Percentiles rank a stretch among this genome's conserved stretches.
These are phyloP conservation scores for Trichomonascaceae sp. DNA, from an alignment of 1,139 yeast species.

Conservation along the genomic window DNA sequence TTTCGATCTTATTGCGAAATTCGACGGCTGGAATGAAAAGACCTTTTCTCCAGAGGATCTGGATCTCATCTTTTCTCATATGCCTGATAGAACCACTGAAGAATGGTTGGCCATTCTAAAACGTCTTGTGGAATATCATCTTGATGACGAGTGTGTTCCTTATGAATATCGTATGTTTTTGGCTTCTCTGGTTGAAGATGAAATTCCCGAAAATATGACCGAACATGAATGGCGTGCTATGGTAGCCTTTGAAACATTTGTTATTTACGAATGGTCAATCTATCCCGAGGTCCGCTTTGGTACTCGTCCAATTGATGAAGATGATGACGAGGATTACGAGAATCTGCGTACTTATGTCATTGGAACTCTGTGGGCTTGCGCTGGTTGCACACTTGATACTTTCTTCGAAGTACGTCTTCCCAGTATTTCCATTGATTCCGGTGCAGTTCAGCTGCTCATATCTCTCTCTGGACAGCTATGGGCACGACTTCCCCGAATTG, in stretches of 20 bases:
- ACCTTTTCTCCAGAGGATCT: neutral
- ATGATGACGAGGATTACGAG: conserved; percentile 43
- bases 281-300: conserved; percentile 62
- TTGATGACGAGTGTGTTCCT: conserved; percentile 47
- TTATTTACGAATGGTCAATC: conserved; percentile 43
- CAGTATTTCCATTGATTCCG: conserved; percentile 39
- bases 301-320: conserved; percentile 48
- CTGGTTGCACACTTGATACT: conserved; percentile 53
- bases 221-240: conserved; percentile 31
- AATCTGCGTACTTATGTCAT: conserved; percentile 52
- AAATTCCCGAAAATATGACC: conserved; percentile 8
- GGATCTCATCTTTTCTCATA: neutral
- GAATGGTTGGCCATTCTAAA: conserved; percentile 30
- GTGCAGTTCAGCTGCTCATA: conserved; percentile 52
- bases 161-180: conserved; percentile 32
- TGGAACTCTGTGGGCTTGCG: conserved; percentile 50
- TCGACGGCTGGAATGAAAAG: neutral
- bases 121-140: conserved; percentile 37
- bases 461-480: conserved; percentile 48
- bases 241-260: conserved; percentile 38
- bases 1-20: neutral
- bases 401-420: conserved; percentile 56
- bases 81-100: neutral
- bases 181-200: conserved; percentile 22
- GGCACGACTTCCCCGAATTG: conserved; percentile 42